These are phyloP conservation scores for Penicillium salamii DNA, from an alignment of 495 filamentous ascomycete genomes.

Conservation along the genomic window DNA sequence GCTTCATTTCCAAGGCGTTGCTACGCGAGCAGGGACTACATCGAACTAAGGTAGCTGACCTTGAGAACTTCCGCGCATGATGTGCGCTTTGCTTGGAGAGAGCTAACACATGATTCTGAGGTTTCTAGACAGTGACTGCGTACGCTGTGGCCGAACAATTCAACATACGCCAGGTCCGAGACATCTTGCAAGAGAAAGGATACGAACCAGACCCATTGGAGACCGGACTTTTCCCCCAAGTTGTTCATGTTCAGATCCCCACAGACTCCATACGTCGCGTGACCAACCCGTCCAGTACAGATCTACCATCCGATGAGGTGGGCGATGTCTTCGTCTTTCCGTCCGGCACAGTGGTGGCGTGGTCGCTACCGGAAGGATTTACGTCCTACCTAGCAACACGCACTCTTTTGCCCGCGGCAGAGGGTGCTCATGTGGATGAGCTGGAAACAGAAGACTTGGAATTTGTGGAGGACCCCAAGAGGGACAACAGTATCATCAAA, in stretches of 20 bases:
- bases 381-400: constrained; percentile 69
- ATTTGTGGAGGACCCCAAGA: constrained; percentile 70
- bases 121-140: constrained; percentile 63
- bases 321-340: constrained; percentile 97
- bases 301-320: constrained; percentile 59
- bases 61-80: background rate
- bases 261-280: constrained; percentile 50
- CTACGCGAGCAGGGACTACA: constrained; percentile 41
- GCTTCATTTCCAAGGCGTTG: constrained; percentile 36
- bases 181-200: constrained; percentile 68
- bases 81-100: background rate
- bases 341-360: constrained; percentile 90
- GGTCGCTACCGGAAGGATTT: constrained; percentile 73
- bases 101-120: constrained; percentile 13
- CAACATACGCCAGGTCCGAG: constrained; percentile 68
- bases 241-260: constrained; percentile 60
- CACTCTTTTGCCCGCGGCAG: constrained; percentile 71
- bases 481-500: constrained; percentile 73
- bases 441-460: constrained; percentile 87
- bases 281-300: constrained; percentile 53
- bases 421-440: constrained; percentile 64
- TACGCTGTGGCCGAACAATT: constrained; percentile 86
- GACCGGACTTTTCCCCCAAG: constrained; percentile 62
- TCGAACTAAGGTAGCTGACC: constrained; percentile 37
- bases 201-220: constrained; percentile 61